Percentiles rank a stretch among this genome's conserved stretches.
Conservation (phyloP, 2,329 filamentous ascomycete species). For the Aureobasidium sp. region DNA sequence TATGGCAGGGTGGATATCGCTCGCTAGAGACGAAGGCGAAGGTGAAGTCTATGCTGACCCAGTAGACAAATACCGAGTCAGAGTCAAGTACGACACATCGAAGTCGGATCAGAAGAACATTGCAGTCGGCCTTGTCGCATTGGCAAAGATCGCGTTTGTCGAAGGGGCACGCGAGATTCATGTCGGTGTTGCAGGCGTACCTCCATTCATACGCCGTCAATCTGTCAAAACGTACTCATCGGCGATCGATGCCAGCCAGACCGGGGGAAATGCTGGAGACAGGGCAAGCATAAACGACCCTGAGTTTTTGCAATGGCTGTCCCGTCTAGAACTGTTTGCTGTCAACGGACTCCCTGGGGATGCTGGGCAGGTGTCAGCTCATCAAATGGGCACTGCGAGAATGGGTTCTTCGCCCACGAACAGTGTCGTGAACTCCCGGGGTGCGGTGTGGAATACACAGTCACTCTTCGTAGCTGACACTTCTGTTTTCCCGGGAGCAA, state of each 20-base stretch:
- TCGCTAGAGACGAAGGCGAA: slow-evolving; percentile 66
- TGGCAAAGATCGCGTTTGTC: slow-evolving; percentile 69
- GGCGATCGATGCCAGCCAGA: slow-evolving; percentile 13
- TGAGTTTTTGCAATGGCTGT: slow-evolving; percentile 54
- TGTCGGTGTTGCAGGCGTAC: slow-evolving; percentile 51
- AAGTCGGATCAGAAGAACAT: slow-evolving; percentile 63
- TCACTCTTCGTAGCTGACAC: slow-evolving; percentile 64
- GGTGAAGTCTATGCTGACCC: slow-evolving; percentile 69
- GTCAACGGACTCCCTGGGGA: slow-evolving; percentile 42
- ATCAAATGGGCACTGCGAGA: slow-evolving; percentile 72
- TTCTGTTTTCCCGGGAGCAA: slow-evolving; percentile 67
- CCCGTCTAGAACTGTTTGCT: slow-evolving; percentile 37
- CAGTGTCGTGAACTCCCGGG: slow-evolving; percentile 36
- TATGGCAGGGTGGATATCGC: slow-evolving; percentile 62
- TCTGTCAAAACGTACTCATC: slow-evolving; percentile 13
- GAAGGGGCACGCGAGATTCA: slow-evolving; percentile 75
- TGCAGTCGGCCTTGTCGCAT: slow-evolving; percentile 60
- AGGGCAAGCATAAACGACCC: slow-evolving; percentile 42
- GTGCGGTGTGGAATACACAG: slow-evolving; percentile 53
- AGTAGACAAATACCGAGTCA: slow-evolving; percentile 40
- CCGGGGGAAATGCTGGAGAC: slow-evolving; percentile 28
- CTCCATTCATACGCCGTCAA: slow-evolving; percentile 50
- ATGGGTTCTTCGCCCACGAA: slow-evolving; percentile 49
- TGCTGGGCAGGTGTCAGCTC: slow-evolving; percentile 56
- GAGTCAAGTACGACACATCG: slow-evolving; percentile 63